These are phyloP conservation scores for Petasospora fabianii DNA, from an alignment of 1,139 yeast genomes.

Conservation along the genomic window DNA sequence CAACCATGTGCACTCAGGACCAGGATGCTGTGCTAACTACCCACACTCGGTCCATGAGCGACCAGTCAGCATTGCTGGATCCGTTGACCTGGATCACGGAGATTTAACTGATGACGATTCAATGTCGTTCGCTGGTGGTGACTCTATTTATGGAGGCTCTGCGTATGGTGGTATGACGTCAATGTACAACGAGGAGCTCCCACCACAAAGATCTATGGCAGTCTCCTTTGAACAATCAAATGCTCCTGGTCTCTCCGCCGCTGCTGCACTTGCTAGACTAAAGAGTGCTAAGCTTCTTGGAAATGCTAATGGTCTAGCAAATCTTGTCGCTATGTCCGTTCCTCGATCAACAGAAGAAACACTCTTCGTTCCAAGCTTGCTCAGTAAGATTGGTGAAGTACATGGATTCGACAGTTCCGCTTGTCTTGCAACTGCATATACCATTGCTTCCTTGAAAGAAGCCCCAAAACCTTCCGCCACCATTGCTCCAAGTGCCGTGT, in stretches of 20 bases:
- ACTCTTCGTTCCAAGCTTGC: slow-evolving; percentile 62
- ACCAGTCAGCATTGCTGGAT: slow-evolving; percentile 62
- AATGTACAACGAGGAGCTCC: slow-evolving; percentile 11
- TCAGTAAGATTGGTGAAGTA: slow-evolving; percentile 63
- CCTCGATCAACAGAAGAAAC: slow-evolving; percentile 80
- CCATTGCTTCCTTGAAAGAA: slow-evolving; percentile 66
- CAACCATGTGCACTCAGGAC: slow-evolving; percentile 48
- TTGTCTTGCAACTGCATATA: slow-evolving; percentile 62
- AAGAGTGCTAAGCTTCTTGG: slow-evolving; percentile 40
- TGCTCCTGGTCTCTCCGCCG: slow-evolving; percentile 80
- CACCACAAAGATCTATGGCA: neutral
- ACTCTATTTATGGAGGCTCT: slow-evolving; percentile 8
- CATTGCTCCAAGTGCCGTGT: slow-evolving; percentile 22
- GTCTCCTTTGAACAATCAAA: slow-evolving; percentile 53
- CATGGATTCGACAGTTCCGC: slow-evolving; percentile 71
- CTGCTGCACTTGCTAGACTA: slow-evolving; percentile 42
- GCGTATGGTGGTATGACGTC: slow-evolving; percentile 10
- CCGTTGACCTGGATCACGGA: slow-evolving; percentile 41
- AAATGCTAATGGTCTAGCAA: slow-evolving; percentile 49
- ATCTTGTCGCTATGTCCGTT: slow-evolving; percentile 65
- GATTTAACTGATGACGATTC: slow-evolving; percentile 50
- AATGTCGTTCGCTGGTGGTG: slow-evolving; percentile 23
- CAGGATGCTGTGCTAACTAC: slow-evolving; percentile 51
- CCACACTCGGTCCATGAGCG: slow-evolving; percentile 56
- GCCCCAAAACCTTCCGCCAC: slow-evolving; percentile 24